Evolutionary conservation across 495 filamentous ascomycete species (phyloP).

Genomic region (Annulohypoxylon moriforme): DNA sequence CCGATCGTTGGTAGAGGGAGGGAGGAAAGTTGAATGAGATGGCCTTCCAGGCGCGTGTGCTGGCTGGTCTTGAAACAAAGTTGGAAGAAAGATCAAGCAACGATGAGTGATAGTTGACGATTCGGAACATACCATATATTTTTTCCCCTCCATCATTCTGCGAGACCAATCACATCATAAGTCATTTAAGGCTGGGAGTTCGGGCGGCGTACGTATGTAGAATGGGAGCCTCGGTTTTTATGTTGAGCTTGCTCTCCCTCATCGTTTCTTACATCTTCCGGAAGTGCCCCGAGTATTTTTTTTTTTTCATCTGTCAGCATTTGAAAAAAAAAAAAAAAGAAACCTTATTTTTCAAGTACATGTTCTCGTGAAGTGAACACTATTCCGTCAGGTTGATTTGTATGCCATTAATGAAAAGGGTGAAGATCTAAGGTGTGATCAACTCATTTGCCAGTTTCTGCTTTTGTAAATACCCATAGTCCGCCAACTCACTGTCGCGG

Average conservation of each 20-base stretch:
- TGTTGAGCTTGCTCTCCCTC: conserved; percentile 26
- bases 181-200: conserved; percentile 36
- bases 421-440: neutral
- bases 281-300: conserved; percentile 8
- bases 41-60: neutral
- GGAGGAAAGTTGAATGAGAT: conserved; percentile 6
- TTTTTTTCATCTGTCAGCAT: conserved; percentile 31
- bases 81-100: conserved; percentile 35
- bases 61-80: conserved; percentile 11
- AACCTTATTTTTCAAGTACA: neutral
- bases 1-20: conserved; percentile 5
- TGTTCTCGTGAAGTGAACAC: neutral
- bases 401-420: neutral
- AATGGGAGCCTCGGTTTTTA: conserved; percentile 26
- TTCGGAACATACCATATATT: conserved; percentile 25
- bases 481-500: neutral
- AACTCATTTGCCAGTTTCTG: neutral
- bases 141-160: conserved; percentile 21
- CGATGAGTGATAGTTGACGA: conserved; percentile 20
- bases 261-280: neutral
- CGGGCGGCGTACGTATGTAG: conserved; percentile 41
- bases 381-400: neutral
- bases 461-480: neutral
- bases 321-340: conserved; percentile 9
- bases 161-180: conserved; percentile 34